These are phyloP conservation scores for Excoecaria cochinchinensis DNA, from an alignment of 345 rosid species.

Conservation along the genomic window DNA sequence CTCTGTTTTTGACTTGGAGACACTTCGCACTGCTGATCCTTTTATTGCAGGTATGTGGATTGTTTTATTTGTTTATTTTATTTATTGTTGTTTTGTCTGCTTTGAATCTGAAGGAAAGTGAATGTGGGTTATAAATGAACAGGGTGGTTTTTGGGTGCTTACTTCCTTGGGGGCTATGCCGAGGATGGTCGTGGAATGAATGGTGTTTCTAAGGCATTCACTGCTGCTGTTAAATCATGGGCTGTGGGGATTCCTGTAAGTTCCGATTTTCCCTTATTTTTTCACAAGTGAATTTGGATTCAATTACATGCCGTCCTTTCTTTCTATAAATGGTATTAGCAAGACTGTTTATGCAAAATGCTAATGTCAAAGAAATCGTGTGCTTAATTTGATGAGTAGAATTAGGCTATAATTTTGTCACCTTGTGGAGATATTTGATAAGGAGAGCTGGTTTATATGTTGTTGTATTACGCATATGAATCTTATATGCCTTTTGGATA, in stretches of 20 bases:
- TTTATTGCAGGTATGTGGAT: constrained; percentile 64
- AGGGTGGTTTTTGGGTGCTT: constrained; percentile 96
- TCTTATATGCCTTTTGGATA: neutral
- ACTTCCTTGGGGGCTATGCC: constrained; percentile 83
- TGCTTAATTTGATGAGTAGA: neutral
- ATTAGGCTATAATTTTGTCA: neutral
- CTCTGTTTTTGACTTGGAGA: constrained; percentile 56
- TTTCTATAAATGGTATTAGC: neutral
- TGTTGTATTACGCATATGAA: neutral
- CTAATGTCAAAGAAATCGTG: neutral
- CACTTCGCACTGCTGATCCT: constrained; percentile 93
- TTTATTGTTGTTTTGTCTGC: neutral
- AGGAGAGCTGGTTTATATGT: neutral
- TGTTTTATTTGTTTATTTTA: neutral
- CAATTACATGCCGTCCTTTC: neutral
- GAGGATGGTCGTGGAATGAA: constrained; percentile 87
- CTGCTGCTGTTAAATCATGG: constrained; percentile 88
- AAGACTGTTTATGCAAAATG: neutral
- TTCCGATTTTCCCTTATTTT: constrained; percentile 11
- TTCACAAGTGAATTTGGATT: neutral
- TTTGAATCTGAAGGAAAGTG: neutral
- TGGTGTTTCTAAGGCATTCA: constrained; percentile 61
- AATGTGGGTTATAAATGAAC: constrained; percentile 19
- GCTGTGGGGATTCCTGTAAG: constrained; percentile 76
- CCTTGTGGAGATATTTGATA: constrained; percentile 1